phyloP scores from a whole-genome alignment of 2,329 filamentous ascomycete species.

The Neofusicoccum ribis region DNA sequence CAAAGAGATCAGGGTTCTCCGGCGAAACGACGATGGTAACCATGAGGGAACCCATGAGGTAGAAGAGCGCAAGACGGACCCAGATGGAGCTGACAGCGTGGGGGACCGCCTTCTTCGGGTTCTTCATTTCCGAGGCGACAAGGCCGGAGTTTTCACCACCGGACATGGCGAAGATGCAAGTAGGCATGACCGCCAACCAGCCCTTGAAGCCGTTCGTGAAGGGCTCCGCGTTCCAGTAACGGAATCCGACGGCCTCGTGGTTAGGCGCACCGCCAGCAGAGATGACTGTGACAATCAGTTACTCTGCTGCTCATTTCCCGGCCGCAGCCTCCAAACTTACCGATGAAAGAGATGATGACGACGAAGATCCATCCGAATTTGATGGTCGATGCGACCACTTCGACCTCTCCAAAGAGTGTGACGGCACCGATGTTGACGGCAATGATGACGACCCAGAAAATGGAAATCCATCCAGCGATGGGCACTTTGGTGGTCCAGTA shows the following conservation, averaged over 20 bases:
- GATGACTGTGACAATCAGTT: slow-evolving; percentile 31
- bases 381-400: slow-evolving; percentile 46
- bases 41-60: slow-evolving; percentile 48
- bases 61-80: slow-evolving; percentile 49
- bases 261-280: slow-evolving; percentile 47
- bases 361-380: slow-evolving; percentile 53
- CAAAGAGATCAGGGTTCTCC: slow-evolving; percentile 43
- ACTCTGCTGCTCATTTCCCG: neutral
- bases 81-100: slow-evolving; percentile 49
- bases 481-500: slow-evolving; percentile 49
- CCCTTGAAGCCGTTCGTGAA: slow-evolving; percentile 50
- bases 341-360: slow-evolving; percentile 47
- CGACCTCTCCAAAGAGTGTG: slow-evolving; percentile 48
- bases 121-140: slow-evolving; percentile 46
- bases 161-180: slow-evolving; percentile 42
- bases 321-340: neutral
- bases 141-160: slow-evolving; percentile 48
- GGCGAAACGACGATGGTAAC: slow-evolving; percentile 48
- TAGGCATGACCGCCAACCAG: slow-evolving; percentile 35
- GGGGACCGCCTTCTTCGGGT: slow-evolving; percentile 46
- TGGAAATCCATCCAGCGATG: slow-evolving; percentile 46
- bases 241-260: slow-evolving; percentile 43
- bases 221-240: slow-evolving; percentile 46
- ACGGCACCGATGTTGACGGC: slow-evolving; percentile 46
- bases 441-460: slow-evolving; percentile 45